These are phyloP conservation scores for Erodium maritimum DNA, from an alignment of 345 rosid species.

Conservation along the genomic window DNA sequence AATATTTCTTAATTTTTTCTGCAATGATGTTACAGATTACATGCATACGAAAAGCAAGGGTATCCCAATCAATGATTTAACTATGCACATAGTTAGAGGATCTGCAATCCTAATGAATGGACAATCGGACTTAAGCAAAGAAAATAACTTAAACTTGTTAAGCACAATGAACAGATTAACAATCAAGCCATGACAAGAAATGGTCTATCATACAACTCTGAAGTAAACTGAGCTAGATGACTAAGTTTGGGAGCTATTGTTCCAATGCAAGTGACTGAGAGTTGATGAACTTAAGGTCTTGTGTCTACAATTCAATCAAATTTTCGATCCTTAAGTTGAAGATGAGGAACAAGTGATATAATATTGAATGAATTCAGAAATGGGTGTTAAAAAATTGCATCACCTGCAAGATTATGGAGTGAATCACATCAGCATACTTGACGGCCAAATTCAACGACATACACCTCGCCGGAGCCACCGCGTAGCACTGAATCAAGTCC, in stretches of 20 bases:
- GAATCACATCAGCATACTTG: constrained; percentile 85
- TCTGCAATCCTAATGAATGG: background rate
- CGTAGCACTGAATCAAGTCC: constrained; percentile 50
- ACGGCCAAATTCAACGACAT: constrained; percentile 95
- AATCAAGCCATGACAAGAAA: no score
- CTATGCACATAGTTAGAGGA: background rate
- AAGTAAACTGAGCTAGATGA: background rate
- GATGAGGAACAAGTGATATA: no score
- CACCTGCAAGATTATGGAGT: constrained; percentile 83
- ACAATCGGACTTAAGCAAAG: no score
- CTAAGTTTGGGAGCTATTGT: background rate
- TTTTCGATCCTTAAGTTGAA: no score
- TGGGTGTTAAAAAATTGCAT: no score
- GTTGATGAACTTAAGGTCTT: no score
- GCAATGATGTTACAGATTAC: no score
- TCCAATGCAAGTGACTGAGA: background rate
- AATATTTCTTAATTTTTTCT: no score
- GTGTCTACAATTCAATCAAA: no score
- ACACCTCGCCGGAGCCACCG: constrained; percentile 90
- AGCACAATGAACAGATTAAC: no score
- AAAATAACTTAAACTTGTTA: no score
- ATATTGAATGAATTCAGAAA: background rate
- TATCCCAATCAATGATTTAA: background rate
- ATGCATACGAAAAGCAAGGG: background rate
- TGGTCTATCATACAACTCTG: no score